A percentile compares a stretch with the other conserved stretches of the same genome.
phyloP scores from a whole-genome alignment of 495 filamentous ascomycete species.

The Aspergillus sclerotioniger region DNA sequence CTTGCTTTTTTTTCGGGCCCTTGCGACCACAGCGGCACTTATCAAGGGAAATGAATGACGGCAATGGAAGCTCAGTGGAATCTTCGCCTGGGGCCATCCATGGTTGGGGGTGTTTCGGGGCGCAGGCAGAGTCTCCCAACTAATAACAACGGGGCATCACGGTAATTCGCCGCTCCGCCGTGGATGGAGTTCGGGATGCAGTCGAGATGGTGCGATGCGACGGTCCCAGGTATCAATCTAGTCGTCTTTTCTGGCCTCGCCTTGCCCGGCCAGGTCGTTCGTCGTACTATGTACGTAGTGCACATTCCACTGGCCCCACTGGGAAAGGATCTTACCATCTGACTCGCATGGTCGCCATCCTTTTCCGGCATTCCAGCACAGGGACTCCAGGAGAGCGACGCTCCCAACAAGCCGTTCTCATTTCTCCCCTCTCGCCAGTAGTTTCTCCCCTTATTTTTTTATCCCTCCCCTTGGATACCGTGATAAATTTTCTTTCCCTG shows the following conservation, averaged over 20 bases:
- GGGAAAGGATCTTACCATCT: slow-evolving; percentile 14
- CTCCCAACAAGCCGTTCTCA: not conserved
- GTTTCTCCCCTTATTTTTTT: not conserved
- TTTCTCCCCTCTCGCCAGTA: slow-evolving; percentile 1
- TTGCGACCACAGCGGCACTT: too few species aligned
- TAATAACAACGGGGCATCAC: not conserved
- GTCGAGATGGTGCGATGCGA: not conserved
- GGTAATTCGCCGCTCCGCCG: not conserved
- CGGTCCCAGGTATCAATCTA: not conserved
- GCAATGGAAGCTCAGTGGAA: not conserved
- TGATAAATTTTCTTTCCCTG: slow-evolving; percentile 1
- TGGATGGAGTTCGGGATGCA: not conserved
- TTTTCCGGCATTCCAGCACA: slow-evolving; percentile 11
- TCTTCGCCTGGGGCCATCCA: not conserved
- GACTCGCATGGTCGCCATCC: slow-evolving; percentile 16
- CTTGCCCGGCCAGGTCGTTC: too few species aligned
- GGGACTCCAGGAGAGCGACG: not conserved
- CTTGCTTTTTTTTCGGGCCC: too few species aligned
- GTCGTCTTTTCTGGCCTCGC: not conserved
- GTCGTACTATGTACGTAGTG: not conserved
- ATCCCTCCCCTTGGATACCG: not conserved
- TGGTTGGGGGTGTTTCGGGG: not conserved
- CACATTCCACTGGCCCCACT: slow-evolving; percentile 8
- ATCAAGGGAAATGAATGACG: not conserved
- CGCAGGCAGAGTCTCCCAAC: not conserved